Evolutionary conservation across 177 flowering plant genomes (phyloP).

Genomic region (Vitis hybrid): DNA sequence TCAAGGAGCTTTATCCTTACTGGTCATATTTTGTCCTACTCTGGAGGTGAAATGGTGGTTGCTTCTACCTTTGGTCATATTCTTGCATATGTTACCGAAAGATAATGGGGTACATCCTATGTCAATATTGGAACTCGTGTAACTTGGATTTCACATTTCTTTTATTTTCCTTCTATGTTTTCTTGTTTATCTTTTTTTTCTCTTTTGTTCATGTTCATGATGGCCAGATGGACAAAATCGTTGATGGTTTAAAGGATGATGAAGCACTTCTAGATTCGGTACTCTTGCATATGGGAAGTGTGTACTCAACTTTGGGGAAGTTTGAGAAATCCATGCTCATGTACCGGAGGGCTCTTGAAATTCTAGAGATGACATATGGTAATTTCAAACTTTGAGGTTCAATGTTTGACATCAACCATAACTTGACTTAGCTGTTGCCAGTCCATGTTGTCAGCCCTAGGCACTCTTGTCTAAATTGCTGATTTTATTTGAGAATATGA

Average conservation of each 20-base stretch:
- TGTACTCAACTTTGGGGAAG: constrained; percentile 68
- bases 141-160: not conserved
- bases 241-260: constrained; percentile 44
- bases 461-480: not conserved
- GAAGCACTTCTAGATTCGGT: constrained; percentile 69
- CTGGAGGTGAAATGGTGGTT: no score
- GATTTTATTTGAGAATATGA: not conserved
- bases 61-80: no score
- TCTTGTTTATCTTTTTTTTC: not conserved
- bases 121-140: not conserved
- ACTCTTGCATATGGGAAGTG: constrained; percentile 86
- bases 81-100: no score
- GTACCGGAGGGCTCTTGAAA: constrained; percentile 53
- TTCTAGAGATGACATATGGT: constrained; percentile 70
- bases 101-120: no score
- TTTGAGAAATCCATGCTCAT: constrained; percentile 51
- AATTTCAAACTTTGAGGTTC: constrained; percentile 15
- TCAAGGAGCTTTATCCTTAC: no score
- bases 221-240: constrained; percentile 56
- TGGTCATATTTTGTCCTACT: no score
- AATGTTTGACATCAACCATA: not conserved
- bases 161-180: not conserved
- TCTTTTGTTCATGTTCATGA: constrained; percentile 9
- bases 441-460: not conserved
- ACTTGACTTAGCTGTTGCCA: no score